phyloP scores from a whole-genome alignment of 2,329 filamentous ascomycete species.

The Hypoxylon sp. region DNA sequence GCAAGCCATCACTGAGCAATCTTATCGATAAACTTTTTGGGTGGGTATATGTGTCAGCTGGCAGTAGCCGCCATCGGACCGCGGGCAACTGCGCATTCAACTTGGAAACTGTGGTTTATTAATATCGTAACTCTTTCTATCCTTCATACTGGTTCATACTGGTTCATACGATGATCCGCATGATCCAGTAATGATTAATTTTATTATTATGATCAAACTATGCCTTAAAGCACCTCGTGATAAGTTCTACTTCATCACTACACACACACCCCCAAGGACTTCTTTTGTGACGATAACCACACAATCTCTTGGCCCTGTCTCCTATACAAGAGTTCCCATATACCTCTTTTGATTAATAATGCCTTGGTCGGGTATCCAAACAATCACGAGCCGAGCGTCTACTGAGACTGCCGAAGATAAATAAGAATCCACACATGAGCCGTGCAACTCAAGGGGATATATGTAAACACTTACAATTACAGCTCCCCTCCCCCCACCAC shows the following conservation, averaged over 20 bases:
- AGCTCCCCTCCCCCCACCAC: slow-evolving; percentile 7
- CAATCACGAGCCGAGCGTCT: slow-evolving; percentile 1
- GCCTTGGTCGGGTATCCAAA: not conserved
- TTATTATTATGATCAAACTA: not conserved
- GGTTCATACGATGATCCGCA: not conserved
- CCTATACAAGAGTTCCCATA: too few relatives aligned
- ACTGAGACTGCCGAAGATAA: slow-evolving; percentile 28
- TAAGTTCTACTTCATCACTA: not conserved
- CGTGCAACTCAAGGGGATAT: slow-evolving; percentile 26
- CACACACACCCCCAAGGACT: not conserved
- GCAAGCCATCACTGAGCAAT: slow-evolving; percentile 32
- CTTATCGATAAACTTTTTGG: slow-evolving; percentile 40
- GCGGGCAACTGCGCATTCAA: not conserved
- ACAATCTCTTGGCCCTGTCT: too few relatives aligned
- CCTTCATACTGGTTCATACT: not conserved
- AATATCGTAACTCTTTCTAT: slow-evolving; percentile 10
- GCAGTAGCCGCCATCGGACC: not conserved
- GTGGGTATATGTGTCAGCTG: not conserved
- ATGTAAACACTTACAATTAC: slow-evolving; percentile 35
- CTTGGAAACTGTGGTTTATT: not conserved
- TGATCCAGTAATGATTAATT: not conserved
- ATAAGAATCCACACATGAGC: slow-evolving; percentile 20
- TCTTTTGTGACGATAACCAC: not conserved
- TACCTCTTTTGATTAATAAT: too few relatives aligned
- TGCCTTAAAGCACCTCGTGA: not conserved